Evolutionary conservation across 129 eudicot species (phyloP), one percentile per base, ranked within the genome.

Genomic region (Saposhnikovia divaricata): DNA sequence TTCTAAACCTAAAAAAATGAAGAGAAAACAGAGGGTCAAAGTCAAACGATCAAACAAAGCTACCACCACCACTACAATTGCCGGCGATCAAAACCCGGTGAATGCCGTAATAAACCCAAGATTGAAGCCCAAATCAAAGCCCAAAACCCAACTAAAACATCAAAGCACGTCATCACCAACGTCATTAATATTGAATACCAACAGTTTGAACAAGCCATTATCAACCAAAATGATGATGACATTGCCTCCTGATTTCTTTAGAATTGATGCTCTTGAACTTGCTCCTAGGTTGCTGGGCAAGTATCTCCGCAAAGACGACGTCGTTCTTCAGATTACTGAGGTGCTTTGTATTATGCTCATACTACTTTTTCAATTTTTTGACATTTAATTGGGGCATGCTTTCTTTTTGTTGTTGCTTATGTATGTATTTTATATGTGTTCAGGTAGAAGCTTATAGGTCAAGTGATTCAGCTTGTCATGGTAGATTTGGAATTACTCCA

Each of bases 361-460:
- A 21, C 61, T 57, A 23, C 4, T 57, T n/a, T n/a, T n/a, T n/a
- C n/a, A 40, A 39, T 37, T 51, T 42, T 7, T 61, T 59, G 13
- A 34, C 23, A 28, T 45, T 39, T 39, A 21, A 16, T 39, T 21
- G 42, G 15, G 27, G 50, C 51, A 39, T 72, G 3, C 25, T 21
- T 71, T 31, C 28, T 65, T 34, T 74, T 53, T 72, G 74, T 7
- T n/a, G n/a, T n/a, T n/a, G n/a, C n/a, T 42, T 39, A 31, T 72
- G 46, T 27, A 47, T 25, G 66, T 40, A 15, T 68, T 0, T 34
- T 34, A 57, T 74, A 14, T 81, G 51, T 15, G 55, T 44, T n/a
- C 86, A 96, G 99, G 99, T 96, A 45, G 99, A 96, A 89, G 99
- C 99, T 79, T 96, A 96, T 80, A 88, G 98, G 85, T 86, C 95